Conservation (phyloP, 768 basidiomycete genomes). For the Termitomyces sp. region DNA sequence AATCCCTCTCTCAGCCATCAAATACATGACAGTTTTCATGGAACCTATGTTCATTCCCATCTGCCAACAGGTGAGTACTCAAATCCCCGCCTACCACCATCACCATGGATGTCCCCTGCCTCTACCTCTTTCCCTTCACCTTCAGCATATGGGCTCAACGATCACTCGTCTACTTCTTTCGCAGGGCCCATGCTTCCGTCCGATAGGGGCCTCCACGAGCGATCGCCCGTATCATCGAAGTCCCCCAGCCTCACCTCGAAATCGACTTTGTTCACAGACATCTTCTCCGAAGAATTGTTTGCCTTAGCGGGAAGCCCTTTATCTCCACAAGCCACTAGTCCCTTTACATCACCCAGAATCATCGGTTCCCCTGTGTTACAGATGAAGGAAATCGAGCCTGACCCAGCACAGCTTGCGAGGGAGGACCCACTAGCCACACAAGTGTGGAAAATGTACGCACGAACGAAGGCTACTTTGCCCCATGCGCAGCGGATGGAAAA, state of each 20-base stretch:
- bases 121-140: constrained; percentile 42
- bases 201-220: constrained; percentile 28
- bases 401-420: constrained; percentile 64
- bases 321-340: constrained; percentile 40
- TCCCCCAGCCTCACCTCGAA: constrained; percentile 49
- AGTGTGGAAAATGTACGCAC: constrained; percentile 95
- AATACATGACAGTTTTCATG: constrained; percentile 8
- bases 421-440: constrained; percentile 93
- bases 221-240: constrained; percentile 32
- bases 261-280: constrained; percentile 60
- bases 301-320: constrained; percentile 24
- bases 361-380: constrained; percentile 69
- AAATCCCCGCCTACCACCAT: constrained; percentile 57
- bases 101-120: constrained; percentile 80
- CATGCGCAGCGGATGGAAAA: constrained; percentile 98
- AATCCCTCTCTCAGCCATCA: constrained; percentile 3
- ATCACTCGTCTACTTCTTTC: constrained; percentile 29
- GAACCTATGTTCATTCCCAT: constrained; percentile 18
- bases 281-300: constrained; percentile 71
- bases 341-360: constrained; percentile 59
- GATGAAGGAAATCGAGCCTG: constrained; percentile 33
- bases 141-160: constrained; percentile 31
- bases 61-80: constrained; percentile 43
- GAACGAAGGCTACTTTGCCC: constrained; percentile 83
- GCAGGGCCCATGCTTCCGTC: constrained; percentile 27